Conservation (phyloP, 2,329 filamentous ascomycete genomes). For the Coniochaeta sp. region DNA sequence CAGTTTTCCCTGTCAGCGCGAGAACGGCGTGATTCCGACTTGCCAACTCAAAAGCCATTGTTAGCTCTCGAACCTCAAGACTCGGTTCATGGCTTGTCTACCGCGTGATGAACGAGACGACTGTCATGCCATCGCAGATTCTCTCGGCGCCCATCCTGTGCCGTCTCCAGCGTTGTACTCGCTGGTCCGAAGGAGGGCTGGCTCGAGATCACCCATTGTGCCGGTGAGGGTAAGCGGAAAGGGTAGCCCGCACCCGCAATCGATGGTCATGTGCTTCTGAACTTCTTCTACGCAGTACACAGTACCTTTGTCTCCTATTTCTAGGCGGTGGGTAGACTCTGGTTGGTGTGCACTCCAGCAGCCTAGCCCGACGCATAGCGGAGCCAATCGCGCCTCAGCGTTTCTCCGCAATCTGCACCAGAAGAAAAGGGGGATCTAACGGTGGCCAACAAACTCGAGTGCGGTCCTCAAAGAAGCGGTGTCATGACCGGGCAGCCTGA, state of each 20-base stretch:
- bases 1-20: too few species aligned
- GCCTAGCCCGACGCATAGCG: not conserved
- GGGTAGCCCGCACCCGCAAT: not conserved
- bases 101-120: too few species aligned
- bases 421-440: not conserved
- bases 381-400: not conserved
- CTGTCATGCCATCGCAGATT: too few species aligned
- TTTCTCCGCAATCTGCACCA: not conserved
- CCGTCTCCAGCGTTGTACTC: not conserved
- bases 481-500: not conserved
- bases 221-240: not conserved
- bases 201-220: not conserved
- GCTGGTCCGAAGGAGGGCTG: not conserved
- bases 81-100: not conserved
- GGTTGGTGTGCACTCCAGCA: not conserved
- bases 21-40: too few species aligned
- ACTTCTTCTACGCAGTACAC: too few species aligned
- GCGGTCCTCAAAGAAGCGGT: not conserved
- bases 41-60: not conserved
- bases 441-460: not conserved
- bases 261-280: not conserved
- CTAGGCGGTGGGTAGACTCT: not conserved
- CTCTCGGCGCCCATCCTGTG: not conserved
- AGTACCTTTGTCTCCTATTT: not conserved
- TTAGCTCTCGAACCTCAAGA: not conserved